Evolutionary conservation across 1,284 basidiomycete genomes (phyloP).

Genomic region (Papiliotrema laurentii): DNA sequence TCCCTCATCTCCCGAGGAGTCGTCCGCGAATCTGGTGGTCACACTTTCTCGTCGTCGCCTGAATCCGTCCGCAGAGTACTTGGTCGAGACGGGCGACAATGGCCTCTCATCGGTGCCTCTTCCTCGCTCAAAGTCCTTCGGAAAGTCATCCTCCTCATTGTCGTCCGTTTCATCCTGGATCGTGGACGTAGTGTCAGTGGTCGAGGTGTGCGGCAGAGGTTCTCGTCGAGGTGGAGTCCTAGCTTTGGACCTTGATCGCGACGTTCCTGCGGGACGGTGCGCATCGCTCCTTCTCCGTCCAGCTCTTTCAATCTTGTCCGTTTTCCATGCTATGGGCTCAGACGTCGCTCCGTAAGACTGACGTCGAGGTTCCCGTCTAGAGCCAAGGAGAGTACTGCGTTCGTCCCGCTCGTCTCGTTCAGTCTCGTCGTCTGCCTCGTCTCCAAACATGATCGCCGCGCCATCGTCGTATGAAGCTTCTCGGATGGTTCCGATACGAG

Average conservation of each 20-base stretch:
- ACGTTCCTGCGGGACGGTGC: constrained; percentile 18
- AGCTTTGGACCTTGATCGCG: constrained; percentile 29
- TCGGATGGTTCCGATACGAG: constrained; percentile 25
- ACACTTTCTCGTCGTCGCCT: constrained; percentile 4
- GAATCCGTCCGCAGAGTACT: neutral
- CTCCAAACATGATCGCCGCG: constrained; percentile 24
- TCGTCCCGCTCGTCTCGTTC: constrained; percentile 6
- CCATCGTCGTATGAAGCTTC: constrained; percentile 30
- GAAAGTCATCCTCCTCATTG: constrained; percentile 1
- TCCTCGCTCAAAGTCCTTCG: too few relatives aligned
- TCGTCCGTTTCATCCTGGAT: neutral
- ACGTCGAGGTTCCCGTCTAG: constrained; percentile 9
- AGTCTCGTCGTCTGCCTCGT: constrained; percentile 24
- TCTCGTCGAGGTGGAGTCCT: constrained; percentile 32
- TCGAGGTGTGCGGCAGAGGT: constrained; percentile 2
- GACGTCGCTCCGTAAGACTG: constrained; percentile 21
- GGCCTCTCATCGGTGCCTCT: constrained; percentile 10
- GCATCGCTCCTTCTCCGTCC: constrained; percentile 2
- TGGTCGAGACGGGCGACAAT: constrained; percentile 14
- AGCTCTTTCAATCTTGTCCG: constrained; percentile 3
- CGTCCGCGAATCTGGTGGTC: constrained; percentile 20
- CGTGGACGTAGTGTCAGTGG: neutral
- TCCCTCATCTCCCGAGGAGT: constrained; percentile 32
- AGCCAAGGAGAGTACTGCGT: constrained; percentile 9
- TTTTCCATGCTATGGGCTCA: constrained; percentile 13